phyloP scores from a whole-genome alignment of 768 basidiomycete species.

The Pulveroboletus sp. region DNA sequence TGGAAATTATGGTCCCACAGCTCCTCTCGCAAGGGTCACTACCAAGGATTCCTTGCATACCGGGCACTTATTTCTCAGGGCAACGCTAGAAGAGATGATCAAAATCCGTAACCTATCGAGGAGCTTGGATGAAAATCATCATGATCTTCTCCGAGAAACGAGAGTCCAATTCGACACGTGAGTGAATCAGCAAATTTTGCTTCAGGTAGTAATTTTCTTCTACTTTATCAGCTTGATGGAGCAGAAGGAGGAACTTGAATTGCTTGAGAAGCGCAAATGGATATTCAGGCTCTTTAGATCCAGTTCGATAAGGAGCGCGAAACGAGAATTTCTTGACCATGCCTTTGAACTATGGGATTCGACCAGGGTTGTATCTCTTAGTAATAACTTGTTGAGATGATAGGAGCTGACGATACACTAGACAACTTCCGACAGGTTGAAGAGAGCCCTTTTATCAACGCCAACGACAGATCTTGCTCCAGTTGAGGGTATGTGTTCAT shows the following conservation, averaged over 20 bases:
- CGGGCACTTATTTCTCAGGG: conserved; percentile 6
- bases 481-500: not conserved
- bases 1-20: too few species aligned
- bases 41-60: not conserved
- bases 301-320: not conserved
- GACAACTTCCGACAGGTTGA: conserved; percentile 4
- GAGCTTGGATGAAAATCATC: not conserved
- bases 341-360: not conserved
- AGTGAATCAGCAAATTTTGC: not conserved
- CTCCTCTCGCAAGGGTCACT: too few species aligned
- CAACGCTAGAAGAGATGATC: conserved; percentile 7
- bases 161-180: conserved; percentile 3
- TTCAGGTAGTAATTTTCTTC: not conserved
- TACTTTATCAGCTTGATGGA: not conserved
- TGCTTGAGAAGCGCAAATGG: not conserved
- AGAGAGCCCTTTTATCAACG: not conserved
- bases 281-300: not conserved
- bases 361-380: not conserved
- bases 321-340: not conserved
- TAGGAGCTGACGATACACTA: too few species aligned
- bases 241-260: not conserved
- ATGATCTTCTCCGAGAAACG: not conserved
- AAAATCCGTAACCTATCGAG: not conserved
- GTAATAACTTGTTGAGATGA: too few species aligned
- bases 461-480: not conserved